These are phyloP conservation scores for Circinella minor DNA, from an alignment of 371 early-diverging fungal genomes.

Conservation along the genomic window DNA sequence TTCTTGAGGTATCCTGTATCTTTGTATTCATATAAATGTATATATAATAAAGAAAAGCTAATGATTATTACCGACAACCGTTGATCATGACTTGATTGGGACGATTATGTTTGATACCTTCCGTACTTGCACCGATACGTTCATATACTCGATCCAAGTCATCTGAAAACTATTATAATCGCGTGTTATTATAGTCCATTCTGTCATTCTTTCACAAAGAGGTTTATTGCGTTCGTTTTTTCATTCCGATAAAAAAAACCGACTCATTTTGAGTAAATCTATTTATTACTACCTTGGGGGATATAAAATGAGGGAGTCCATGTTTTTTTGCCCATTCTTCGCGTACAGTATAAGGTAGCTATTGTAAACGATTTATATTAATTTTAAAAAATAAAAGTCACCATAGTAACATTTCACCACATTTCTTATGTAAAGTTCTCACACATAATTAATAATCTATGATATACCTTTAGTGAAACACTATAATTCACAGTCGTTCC, in stretches of 20 bases:
- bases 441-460: too few relatives aligned
- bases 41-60: not conserved
- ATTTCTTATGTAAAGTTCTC: not conserved
- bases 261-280: too few relatives aligned
- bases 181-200: too few relatives aligned
- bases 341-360: constrained; percentile 63
- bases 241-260: not conserved
- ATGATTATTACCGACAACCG: constrained; percentile 53
- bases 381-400: too few relatives aligned
- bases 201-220: too few relatives aligned
- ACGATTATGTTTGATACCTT: constrained; percentile 62
- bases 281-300: constrained; percentile 36
- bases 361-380: constrained; percentile 15
- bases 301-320: constrained; percentile 62
- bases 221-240: too few relatives aligned
- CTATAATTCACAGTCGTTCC: constrained; percentile 69
- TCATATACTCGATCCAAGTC: constrained; percentile 61
- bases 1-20: too few relatives aligned
- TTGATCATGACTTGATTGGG: constrained; percentile 67
- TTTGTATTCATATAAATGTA: constrained; percentile 47
- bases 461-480: constrained; percentile 60
- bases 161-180: constrained; percentile 27
- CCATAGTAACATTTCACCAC: too few relatives aligned
- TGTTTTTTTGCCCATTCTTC: constrained; percentile 73
- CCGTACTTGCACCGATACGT: constrained; percentile 61